A percentile compares a stretch with the other conserved stretches of the same genome.
Evolutionary conservation across 371 early-diverging fungal species (phyloP).

Genomic region (Mortierella sp.): DNA sequence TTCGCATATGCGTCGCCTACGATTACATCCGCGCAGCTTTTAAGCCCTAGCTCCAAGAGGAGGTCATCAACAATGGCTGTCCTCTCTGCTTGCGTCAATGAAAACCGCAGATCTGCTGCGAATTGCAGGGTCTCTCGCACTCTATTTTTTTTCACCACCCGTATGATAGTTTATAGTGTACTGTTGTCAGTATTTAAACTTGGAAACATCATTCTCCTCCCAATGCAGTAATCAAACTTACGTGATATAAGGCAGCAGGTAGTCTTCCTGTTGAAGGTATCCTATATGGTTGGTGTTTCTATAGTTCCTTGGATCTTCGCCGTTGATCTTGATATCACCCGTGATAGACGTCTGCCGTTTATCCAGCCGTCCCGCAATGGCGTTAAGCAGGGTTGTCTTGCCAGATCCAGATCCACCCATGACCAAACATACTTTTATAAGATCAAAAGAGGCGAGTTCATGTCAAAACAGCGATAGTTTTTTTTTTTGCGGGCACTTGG

Average conservation of each 20-base stretch:
- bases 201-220: neutral
- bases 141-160: conserved; percentile 2
- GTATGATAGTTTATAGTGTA: too few relatives aligned
- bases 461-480: too few relatives aligned
- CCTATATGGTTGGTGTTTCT: conserved; percentile 12
- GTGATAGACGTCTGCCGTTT: neutral
- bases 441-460: neutral
- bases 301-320: conserved; percentile 1
- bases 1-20: conserved; percentile 14
- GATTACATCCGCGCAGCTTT: conserved; percentile 17
- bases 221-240: neutral
- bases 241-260: conserved; percentile 17
- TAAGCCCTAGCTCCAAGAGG: conserved; percentile 14
- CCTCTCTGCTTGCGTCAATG: conserved; percentile 1
- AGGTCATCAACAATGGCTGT: conserved; percentile 7
- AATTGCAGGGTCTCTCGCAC: conserved; percentile 31
- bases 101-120: conserved; percentile 16
- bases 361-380: conserved; percentile 17
- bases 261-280: conserved; percentile 33
- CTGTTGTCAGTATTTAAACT: neutral
- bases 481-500: too few relatives aligned
- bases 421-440: conserved; percentile 21
- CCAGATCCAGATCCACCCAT: conserved; percentile 32
- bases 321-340: conserved; percentile 14
- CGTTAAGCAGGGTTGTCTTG: conserved; percentile 27